Evolutionary conservation across 768 basidiomycete species (phyloP).

Genomic region (Naganishia onofrii): DNA sequence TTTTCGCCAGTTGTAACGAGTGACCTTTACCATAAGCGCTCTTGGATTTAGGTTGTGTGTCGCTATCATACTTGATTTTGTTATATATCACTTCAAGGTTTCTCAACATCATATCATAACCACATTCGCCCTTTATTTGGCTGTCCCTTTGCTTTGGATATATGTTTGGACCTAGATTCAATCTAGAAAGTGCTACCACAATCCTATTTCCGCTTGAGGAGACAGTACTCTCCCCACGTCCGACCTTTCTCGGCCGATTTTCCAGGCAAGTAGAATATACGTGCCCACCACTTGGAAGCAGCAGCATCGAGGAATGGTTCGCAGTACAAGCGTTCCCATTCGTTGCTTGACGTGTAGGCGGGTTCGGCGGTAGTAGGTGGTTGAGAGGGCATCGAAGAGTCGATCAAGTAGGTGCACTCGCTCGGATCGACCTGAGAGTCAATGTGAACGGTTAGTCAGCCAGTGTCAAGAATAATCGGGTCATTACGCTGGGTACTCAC

Average conservation of each 20-base stretch:
- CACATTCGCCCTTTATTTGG: no score
- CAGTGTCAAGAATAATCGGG: not conserved
- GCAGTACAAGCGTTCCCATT: conserved; percentile 82
- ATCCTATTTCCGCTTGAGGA: conserved; percentile 60
- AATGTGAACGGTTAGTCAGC: conserved; percentile 11
- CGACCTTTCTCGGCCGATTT: conserved; percentile 66
- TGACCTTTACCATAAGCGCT: not conserved
- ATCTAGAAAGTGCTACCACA: not conserved
- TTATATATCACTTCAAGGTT: no score
- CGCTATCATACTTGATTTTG: not conserved
- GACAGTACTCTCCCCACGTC: conserved; percentile 83
- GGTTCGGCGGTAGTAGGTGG: conserved; percentile 64
- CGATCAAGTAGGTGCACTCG: conserved; percentile 84
- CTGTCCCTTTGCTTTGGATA: no score
- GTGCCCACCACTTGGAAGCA: conserved; percentile 68
- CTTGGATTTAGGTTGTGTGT: not conserved
- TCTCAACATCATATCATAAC: no score
- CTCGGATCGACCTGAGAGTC: conserved; percentile 63
- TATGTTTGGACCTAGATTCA: no score
- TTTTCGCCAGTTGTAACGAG: not conserved
- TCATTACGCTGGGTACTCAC: conserved; percentile 57
- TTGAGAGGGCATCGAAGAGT: conserved; percentile 78
- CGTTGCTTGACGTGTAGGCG: conserved; percentile 64
- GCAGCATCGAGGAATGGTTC: conserved; percentile 76
- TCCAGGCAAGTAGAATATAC: conserved; percentile 78